Conservation (phyloP, 257 asterid species). For the Apocynum venetum region DNA sequence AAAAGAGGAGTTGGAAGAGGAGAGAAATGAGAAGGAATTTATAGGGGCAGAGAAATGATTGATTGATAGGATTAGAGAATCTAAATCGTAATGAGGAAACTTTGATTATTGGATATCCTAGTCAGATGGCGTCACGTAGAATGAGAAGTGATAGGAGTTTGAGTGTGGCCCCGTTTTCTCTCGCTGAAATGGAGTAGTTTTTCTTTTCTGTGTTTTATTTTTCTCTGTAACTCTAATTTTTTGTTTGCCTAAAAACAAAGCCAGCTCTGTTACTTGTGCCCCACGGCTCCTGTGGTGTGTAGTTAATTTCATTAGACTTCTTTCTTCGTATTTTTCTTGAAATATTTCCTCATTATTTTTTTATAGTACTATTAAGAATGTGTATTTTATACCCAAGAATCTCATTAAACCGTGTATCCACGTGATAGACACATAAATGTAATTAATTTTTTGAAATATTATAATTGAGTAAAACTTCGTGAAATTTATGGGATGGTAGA, state of each 20-base stretch:
- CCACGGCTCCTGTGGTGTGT: conserved; percentile 48
- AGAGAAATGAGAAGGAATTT: conserved; percentile 31
- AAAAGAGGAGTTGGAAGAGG: conserved; percentile 11
- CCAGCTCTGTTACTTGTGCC: conserved; percentile 41
- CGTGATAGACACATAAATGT: too few relatives aligned
- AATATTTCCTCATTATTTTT: conserved; percentile 14
- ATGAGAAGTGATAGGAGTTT: conserved; percentile 14
- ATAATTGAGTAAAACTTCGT: too few relatives aligned
- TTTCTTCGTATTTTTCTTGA: neutral
- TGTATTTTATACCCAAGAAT: conserved; percentile 18
- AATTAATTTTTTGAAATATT: too few relatives aligned
- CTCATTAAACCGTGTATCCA: conserved; percentile 3
- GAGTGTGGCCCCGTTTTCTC: conserved; percentile 39
- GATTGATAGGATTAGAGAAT: conserved; percentile 30
- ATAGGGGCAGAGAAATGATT: conserved; percentile 39
- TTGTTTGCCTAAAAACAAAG: conserved; percentile 4
- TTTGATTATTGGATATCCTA: conserved; percentile 20
- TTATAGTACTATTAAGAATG: neutral
- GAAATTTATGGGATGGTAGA: too few relatives aligned
- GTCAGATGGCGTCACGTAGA: conserved; percentile 37
- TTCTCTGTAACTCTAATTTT: neutral
- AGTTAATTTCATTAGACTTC: conserved; percentile 15
- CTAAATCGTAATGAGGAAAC: conserved; percentile 30
- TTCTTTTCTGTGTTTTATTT: neutral
- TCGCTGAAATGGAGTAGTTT: conserved; percentile 8